These are phyloP conservation scores for Citrus sinensis DNA, from an alignment of 345 rosid genomes.

Conservation along the genomic window DVS_A1.0 CM039169.1:29142501-29143000, in stretches of 20 bases:
- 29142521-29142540: not conserved
- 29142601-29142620: not conserved
- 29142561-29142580: not conserved
- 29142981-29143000: slow-evolving; percentile 77
- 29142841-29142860: not conserved
- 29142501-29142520: not conserved
- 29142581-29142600: not conserved
- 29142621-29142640: not conserved
- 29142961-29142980: slow-evolving; percentile 44
- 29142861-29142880: not conserved
- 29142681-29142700: slow-evolving; percentile 47
- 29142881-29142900: not conserved
- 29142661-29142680: not conserved
- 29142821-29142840: slow-evolving; percentile 7
- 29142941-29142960: slow-evolving; percentile 7
- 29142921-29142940: not conserved
- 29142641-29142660: not conserved
- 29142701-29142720: slow-evolving; percentile 68
- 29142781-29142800: slow-evolving; percentile 86
- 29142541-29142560: not conserved
- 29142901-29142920: not conserved
- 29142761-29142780: slow-evolving; percentile 83
- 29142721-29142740: slow-evolving; percentile 84
- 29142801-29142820: slow-evolving; percentile 60
- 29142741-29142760: slow-evolving; percentile 73